Evolutionary conservation across 2,329 filamentous ascomycete species (phyloP).

Genomic region (Ophidiomyces ophidiicola): DNA sequence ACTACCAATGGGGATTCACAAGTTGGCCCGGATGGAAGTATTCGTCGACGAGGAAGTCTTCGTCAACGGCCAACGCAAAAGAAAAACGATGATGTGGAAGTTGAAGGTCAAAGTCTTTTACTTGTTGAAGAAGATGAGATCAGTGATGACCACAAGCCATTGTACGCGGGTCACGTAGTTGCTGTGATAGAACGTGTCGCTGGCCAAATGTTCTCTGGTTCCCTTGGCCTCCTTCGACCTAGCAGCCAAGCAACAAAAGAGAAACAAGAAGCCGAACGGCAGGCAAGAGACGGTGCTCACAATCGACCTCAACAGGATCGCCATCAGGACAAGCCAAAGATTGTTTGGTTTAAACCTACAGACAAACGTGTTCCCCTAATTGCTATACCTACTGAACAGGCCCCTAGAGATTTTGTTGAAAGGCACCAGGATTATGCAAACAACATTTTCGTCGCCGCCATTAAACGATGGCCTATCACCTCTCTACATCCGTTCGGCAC

Average conservation of each 20-base stretch:
- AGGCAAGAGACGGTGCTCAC: slow-evolving; percentile 69
- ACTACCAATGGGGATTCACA: slow-evolving; percentile 49
- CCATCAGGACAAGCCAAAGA: slow-evolving; percentile 94
- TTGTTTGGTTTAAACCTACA: slow-evolving; percentile 99
- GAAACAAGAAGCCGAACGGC: slow-evolving; percentile 94
- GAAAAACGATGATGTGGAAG: slow-evolving; percentile 99
- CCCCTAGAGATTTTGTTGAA: slow-evolving; percentile 93
- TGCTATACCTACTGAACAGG: slow-evolving; percentile 95
- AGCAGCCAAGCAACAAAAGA: slow-evolving; percentile 98
- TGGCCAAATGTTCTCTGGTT: slow-evolving; percentile 98
- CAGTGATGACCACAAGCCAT: slow-evolving; percentile 92
- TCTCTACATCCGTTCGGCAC: slow-evolving; percentile 98
- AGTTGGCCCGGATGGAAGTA: slow-evolving; percentile 60
- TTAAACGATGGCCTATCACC: slow-evolving; percentile 98
- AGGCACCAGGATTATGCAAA: slow-evolving; percentile 97
- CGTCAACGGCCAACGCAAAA: slow-evolving; percentile 96
- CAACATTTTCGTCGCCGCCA: slow-evolving; percentile 95
- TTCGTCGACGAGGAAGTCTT: slow-evolving; percentile 85
- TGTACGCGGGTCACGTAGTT: slow-evolving; percentile 94
- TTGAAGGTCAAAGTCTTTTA: slow-evolving; percentile 91
- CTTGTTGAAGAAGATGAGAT: slow-evolving; percentile 98
- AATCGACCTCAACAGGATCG: slow-evolving; percentile 66
- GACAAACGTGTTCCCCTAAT: slow-evolving; percentile 98
- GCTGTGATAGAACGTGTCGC: slow-evolving; percentile 94
- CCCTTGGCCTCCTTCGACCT: slow-evolving; percentile 80